These are phyloP conservation scores for Akanthomyces muscarius DNA, from an alignment of 2,329 filamentous ascomycete species.

Conservation along the genomic window DNA sequence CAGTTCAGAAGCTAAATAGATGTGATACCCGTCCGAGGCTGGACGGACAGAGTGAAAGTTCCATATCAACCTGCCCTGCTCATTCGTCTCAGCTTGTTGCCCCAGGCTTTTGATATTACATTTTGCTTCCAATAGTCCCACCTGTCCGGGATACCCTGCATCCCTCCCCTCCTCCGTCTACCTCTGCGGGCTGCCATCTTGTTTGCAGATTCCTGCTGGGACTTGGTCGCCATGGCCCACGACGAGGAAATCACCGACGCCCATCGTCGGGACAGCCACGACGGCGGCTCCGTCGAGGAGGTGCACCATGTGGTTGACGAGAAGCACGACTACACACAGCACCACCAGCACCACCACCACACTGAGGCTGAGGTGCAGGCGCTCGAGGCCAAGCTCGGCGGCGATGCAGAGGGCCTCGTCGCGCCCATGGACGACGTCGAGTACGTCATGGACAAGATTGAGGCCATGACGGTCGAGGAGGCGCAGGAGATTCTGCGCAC, in stretches of 20 bases:
- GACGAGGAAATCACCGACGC: background rate
- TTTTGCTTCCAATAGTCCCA: background rate
- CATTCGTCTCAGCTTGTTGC: background rate
- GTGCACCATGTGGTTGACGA: background rate
- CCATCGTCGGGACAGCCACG: background rate
- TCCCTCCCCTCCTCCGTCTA: background rate
- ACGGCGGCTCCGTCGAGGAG: background rate
- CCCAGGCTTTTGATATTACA: background rate
- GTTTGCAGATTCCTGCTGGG: background rate
- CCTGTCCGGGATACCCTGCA: background rate
- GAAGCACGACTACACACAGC: background rate
- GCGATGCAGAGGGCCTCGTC: conserved; percentile 16
- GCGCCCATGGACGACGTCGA: conserved; percentile 24
- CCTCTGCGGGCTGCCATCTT: background rate
- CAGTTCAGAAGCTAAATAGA: background rate
- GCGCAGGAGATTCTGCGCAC: conserved; percentile 20
- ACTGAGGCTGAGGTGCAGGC: background rate
- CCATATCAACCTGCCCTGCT: background rate
- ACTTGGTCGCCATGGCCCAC: background rate
- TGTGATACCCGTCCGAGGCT: background rate
- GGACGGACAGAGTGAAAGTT: background rate
- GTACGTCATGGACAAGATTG: conserved; percentile 24
- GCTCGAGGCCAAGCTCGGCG: conserved; percentile 6
- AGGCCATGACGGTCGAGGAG: conserved; percentile 22
- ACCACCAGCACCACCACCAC: background rate